Conservation (phyloP, 495 filamentous ascomycete species). For the Neurospora africana region DNA sequence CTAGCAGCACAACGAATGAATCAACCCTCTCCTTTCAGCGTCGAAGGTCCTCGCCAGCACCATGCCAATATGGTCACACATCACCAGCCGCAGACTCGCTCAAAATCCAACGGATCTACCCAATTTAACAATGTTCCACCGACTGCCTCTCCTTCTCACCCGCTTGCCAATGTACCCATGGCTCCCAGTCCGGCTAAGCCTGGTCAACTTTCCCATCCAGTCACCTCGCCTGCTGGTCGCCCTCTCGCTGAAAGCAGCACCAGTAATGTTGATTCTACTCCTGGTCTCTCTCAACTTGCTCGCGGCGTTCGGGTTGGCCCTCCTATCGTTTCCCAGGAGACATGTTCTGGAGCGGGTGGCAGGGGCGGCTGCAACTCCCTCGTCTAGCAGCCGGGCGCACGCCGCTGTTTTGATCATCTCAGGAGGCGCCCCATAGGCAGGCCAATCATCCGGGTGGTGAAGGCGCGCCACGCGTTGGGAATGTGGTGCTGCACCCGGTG, state of each 20-base stretch:
- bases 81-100: too few species aligned
- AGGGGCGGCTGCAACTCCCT: background rate
- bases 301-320: background rate
- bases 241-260: background rate
- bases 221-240: background rate
- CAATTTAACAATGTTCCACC: too few species aligned
- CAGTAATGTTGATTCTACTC: background rate
- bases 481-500: background rate
- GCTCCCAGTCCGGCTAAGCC: background rate
- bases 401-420: background rate
- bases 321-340: background rate
- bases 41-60: too few species aligned
- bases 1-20: too few species aligned
- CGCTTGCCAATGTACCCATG: background rate
- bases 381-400: background rate
- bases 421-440: too few species aligned
- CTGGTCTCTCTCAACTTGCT: background rate
- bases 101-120: too few species aligned
- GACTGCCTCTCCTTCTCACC: background rate
- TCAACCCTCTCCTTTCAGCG: too few species aligned
- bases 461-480: background rate
- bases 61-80: too few species aligned
- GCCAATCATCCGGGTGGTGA: background rate
- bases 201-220: background rate
- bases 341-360: rapidly evolving